Conservation (phyloP, 768 basidiomycete species). For the Collybia sp. region DNA sequence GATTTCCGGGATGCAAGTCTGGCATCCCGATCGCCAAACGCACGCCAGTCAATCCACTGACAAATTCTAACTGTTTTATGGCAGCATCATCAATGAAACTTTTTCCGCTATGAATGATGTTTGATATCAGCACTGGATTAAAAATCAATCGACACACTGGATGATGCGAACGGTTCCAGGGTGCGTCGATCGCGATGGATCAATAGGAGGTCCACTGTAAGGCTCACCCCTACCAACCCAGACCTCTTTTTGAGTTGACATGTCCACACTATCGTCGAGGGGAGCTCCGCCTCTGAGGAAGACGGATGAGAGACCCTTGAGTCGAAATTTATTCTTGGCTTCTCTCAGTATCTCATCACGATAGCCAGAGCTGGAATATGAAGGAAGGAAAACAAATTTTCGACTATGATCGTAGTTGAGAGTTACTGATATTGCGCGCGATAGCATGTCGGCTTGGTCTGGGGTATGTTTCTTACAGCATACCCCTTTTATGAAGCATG, state of each 20-base stretch:
- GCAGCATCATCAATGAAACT: constrained; percentile 27
- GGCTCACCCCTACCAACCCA: constrained; percentile 30
- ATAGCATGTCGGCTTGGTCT: constrained; percentile 16
- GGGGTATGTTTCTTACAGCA: no score
- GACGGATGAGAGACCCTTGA: constrained; percentile 22
- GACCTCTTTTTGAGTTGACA: constrained; percentile 18
- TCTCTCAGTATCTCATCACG: constrained; percentile 24
- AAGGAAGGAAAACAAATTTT: constrained; percentile 19
- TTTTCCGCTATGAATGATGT: constrained; percentile 11
- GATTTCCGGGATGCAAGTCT: constrained; percentile 32
- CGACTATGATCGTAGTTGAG: constrained; percentile 30
- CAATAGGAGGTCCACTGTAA: constrained; percentile 24
- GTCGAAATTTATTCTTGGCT: constrained; percentile 32
- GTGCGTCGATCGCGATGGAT: constrained; percentile 1
- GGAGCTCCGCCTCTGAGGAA: constrained; percentile 23
- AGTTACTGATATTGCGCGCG: constrained; percentile 24
- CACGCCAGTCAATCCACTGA: constrained; percentile 23
- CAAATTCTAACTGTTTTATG: constrained; percentile 23
- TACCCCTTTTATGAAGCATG: no score
- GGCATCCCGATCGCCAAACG: constrained; percentile 29
- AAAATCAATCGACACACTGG: constrained; percentile 9
- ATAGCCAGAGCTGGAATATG: constrained; percentile 1
- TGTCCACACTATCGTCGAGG: constrained; percentile 13
- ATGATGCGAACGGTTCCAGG: constrained; percentile 23
- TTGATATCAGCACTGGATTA: background rate